Evolutionary conservation across 495 filamentous ascomycete species (phyloP).

Genomic region (Penicillium malachiteum): DNA sequence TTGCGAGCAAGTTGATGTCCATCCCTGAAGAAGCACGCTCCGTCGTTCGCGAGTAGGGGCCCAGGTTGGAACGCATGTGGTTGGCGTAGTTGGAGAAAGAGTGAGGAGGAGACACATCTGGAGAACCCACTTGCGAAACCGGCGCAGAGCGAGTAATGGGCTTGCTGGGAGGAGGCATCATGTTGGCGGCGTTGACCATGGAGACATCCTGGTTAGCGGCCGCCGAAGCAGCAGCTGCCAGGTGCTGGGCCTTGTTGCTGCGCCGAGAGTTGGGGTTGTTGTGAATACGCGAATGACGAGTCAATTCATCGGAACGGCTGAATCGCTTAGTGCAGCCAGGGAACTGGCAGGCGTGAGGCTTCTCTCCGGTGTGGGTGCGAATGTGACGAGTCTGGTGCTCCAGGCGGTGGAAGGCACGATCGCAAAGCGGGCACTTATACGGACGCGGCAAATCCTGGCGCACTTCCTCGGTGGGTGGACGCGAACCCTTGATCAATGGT

Average conservation of each 20-base stretch:
- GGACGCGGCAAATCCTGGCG: slow-evolving; percentile 86
- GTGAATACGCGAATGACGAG: slow-evolving; percentile 96
- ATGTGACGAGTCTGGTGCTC: slow-evolving; percentile 99
- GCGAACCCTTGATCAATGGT: slow-evolving; percentile 62
- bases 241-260: slow-evolving; percentile 81
- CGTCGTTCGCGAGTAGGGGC: slow-evolving; percentile 61
- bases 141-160: slow-evolving; percentile 84
- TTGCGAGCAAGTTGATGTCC: slow-evolving; percentile 88
- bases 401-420: slow-evolving; percentile 97
- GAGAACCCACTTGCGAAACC: slow-evolving; percentile 81
- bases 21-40: slow-evolving; percentile 53
- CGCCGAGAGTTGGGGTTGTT: slow-evolving; percentile 96
- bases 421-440: slow-evolving; percentile 97
- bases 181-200: slow-evolving; percentile 51
- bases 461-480: slow-evolving; percentile 56
- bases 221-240: slow-evolving; percentile 55
- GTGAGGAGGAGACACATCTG: slow-evolving; percentile 93
- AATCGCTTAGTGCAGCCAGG: slow-evolving; percentile 97
- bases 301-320: slow-evolving; percentile 94
- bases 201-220: slow-evolving; percentile 50
- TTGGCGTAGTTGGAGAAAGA: slow-evolving; percentile 76
- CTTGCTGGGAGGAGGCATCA: slow-evolving; percentile 74
- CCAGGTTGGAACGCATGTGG: slow-evolving; percentile 59
- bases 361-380: slow-evolving; percentile 96
- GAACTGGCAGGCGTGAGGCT: slow-evolving; percentile 92